A percentile compares a stretch with the other conserved stretches of the same genome.
phyloP scores from a whole-genome alignment of 805 yeast genomes.

The Wickerhamomyces chaumierensis region DNA sequence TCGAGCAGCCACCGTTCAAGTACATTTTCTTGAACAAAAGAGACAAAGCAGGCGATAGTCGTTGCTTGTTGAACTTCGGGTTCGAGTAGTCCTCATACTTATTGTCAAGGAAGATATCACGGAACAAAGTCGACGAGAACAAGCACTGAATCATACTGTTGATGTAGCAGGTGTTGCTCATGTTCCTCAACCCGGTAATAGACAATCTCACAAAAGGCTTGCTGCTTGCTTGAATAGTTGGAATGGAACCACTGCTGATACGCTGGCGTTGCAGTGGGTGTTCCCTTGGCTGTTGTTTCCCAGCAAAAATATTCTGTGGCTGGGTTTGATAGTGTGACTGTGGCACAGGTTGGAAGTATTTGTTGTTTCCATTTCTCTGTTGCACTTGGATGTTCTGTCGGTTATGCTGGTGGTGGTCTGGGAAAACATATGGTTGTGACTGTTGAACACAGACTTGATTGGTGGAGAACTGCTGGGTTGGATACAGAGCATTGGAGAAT shows the following conservation, averaged over 20 bases:
- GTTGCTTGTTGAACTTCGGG: conserved; percentile 17
- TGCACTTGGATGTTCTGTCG: not conserved
- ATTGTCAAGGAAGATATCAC: conserved; percentile 35
- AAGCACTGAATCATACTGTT: conserved; percentile 65
- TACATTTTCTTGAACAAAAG: conserved; percentile 47
- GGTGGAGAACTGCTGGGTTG: conserved; percentile 1
- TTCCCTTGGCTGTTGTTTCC: not conserved
- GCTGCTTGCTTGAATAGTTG: conserved; percentile 26
- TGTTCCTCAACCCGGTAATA: conserved; percentile 52
- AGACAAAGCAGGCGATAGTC: conserved; percentile 39
- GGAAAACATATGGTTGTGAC: not conserved
- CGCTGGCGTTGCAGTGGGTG: conserved; percentile 7
- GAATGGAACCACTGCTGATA: conserved; percentile 16
- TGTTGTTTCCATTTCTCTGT: too few species aligned
- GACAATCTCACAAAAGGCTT: conserved; percentile 31
- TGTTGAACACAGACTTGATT: not conserved
- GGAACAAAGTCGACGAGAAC: conserved; percentile 41
- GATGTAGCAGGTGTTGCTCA: conserved; percentile 69
- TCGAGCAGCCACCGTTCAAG: conserved; percentile 45
- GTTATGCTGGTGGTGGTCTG: conserved; percentile 1
- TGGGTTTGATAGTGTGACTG: not conserved
- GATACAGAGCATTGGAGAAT: too few species aligned
- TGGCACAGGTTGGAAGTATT: too few species aligned
- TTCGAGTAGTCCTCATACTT: conserved; percentile 32
- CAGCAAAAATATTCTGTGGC: conserved; percentile 1